A percentile compares a stretch with the other conserved stretches of the same genome.
Evolutionary conservation across 2,329 filamentous ascomycete species (phyloP).

Genomic region (Samsoniella hepiali): DNA sequence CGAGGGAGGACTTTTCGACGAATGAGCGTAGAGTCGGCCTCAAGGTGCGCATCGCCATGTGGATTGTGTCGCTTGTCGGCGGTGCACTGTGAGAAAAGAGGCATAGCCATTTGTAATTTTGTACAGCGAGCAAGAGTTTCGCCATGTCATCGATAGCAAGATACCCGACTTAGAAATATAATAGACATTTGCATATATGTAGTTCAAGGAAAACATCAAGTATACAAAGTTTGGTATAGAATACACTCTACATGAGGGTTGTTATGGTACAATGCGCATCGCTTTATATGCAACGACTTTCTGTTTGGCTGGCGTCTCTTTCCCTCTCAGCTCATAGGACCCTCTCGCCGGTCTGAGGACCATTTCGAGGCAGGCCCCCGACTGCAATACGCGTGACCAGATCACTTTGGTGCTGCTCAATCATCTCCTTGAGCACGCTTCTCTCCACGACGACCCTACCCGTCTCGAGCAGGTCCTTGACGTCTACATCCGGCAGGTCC

Average conservation of each 20-base stretch:
- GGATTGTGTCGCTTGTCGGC: conserved; percentile 82
- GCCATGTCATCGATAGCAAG: background rate
- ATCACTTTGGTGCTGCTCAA: conserved; percentile 70
- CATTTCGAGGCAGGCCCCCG: conserved; percentile 36
- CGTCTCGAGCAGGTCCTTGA: conserved; percentile 88
- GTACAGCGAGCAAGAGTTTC: background rate
- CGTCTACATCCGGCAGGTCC: conserved; percentile 77
- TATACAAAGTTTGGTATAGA: conserved; percentile 9
- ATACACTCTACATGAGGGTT: conserved; percentile 16
- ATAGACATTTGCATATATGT: background rate
- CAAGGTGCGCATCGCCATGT: conserved; percentile 86
- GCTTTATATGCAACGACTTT: background rate
- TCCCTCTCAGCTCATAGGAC: conserved; percentile 27
- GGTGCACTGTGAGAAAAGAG: conserved; percentile 65
- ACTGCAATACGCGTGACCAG: conserved; percentile 48
- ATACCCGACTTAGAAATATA: conserved; percentile 10
- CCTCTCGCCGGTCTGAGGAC: conserved; percentile 38
- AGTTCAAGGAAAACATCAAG: background rate
- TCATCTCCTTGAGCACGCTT: conserved; percentile 70
- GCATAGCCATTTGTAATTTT: background rate
- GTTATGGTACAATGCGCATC: conserved; percentile 11
- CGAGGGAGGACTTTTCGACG: conserved; percentile 73
- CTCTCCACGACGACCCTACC: conserved; percentile 85
- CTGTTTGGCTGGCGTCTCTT: background rate
- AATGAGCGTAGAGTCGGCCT: conserved; percentile 81